Percentiles rank a stretch among this genome's conserved stretches.
These are phyloP conservation scores for Camellia japonica DNA, from an alignment of 148 eudicot species.

Conservation along the genomic window DNA sequence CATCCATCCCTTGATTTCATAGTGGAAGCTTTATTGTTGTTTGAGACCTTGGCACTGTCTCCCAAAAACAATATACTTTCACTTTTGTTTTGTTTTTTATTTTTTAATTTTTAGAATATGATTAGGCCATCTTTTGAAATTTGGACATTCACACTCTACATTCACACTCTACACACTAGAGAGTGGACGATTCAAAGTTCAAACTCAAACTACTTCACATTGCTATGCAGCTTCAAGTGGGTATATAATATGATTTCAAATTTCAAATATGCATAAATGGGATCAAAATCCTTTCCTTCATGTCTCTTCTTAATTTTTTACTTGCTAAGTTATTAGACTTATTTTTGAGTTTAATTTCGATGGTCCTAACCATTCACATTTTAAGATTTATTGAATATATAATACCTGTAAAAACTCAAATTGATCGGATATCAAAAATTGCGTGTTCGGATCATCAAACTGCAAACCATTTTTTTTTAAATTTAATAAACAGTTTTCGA, in stretches of 20 bases:
- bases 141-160: background rate
- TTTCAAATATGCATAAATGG: background rate
- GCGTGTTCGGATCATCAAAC: too few relatives aligned
- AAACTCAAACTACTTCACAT: background rate
- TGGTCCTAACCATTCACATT: too few relatives aligned
- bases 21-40: background rate
- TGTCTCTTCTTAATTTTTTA: too few relatives aligned
- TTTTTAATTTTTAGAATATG: too few relatives aligned
- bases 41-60: background rate
- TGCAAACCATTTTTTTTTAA: too few relatives aligned
- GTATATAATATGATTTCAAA: background rate
- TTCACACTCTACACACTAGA: background rate
- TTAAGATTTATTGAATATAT: too few relatives aligned
- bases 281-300: too few relatives aligned
- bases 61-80: background rate
- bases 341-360: too few relatives aligned
- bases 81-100: background rate
- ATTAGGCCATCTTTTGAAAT: background rate
- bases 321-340: too few relatives aligned
- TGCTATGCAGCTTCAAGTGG: background rate
- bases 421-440: too few relatives aligned
- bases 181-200: background rate
- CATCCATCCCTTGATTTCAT: conserved; percentile 8
- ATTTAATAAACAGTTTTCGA: too few relatives aligned
- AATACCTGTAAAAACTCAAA: too few relatives aligned